Conservation (phyloP, 2,329 filamentous ascomycete genomes). For the Aspergillus alliaceus region DNA sequence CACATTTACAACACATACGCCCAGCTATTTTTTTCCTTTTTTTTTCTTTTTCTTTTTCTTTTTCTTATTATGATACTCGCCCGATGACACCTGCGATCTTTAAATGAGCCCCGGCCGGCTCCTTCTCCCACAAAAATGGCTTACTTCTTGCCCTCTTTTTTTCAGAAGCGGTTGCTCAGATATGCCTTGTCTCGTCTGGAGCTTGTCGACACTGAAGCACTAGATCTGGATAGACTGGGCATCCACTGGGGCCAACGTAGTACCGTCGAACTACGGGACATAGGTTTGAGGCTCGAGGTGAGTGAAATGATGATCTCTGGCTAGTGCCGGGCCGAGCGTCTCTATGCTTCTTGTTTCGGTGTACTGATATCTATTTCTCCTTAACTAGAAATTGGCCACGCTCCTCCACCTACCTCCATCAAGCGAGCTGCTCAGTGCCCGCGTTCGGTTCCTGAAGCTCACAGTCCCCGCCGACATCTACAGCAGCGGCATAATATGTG, state of each 20-base stretch:
- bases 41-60: slow-evolving; percentile 12
- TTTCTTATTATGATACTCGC: slow-evolving; percentile 21
- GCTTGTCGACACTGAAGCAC: slow-evolving; percentile 79
- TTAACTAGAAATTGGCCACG: slow-evolving; percentile 70
- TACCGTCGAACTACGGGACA: slow-evolving; percentile 81
- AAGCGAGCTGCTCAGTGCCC: slow-evolving; percentile 71
- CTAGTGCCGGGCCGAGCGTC: not conserved
- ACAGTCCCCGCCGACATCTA: slow-evolving; percentile 88
- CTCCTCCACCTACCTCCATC: slow-evolving; percentile 72
- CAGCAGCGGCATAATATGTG: slow-evolving; percentile 76
- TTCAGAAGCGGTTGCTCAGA: slow-evolving; percentile 85
- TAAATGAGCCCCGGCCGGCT: slow-evolving; percentile 34
- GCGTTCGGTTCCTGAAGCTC: slow-evolving; percentile 72
- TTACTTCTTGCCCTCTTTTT: slow-evolving; percentile 70
- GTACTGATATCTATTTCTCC: slow-evolving; percentile 24
- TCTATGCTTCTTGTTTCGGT: not conserved
- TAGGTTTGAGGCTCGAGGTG: slow-evolving; percentile 77
- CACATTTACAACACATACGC: slow-evolving; percentile 7
- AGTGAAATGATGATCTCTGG: slow-evolving; percentile 23
- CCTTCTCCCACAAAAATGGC: slow-evolving; percentile 57
- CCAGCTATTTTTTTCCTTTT: slow-evolving; percentile 8
- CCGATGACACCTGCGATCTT: slow-evolving; percentile 27
- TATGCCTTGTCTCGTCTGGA: slow-evolving; percentile 83
- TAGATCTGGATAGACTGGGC: slow-evolving; percentile 84
- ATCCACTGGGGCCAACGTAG: slow-evolving; percentile 79